Base-by-base conservation (phyloP, 176 grass and related monocot genomes). In the Dendrocalamus sinicus region DNA sequence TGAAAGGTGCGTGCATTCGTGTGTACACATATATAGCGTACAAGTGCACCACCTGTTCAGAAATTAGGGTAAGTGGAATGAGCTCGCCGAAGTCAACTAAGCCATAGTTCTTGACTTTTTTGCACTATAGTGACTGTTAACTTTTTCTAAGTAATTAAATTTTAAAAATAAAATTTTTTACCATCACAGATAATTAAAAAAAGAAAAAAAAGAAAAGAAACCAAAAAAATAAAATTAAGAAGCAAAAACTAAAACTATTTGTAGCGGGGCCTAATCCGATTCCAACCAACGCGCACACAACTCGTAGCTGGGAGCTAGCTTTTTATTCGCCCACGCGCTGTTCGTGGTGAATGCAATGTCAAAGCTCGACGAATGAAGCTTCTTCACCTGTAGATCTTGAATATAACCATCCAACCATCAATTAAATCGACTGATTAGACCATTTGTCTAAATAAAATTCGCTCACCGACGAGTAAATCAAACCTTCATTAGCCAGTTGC, bases 291-390 rank as follows among this genome's bases (percentile, higher is more conserved):
- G 65, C 62, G 1, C 67, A 32, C 39, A 4, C 52, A 14, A 86
- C 83, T 32, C 30, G 30, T 32, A 32, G 30, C 30, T 32, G 30
- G 30, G 30, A 32, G 30, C 30, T 32, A 32, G 30, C 30, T 32
- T 32, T 32, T 32, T 32, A 32, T 32, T 32, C 1, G 2, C 30
- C 30, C 30, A 32, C 2, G 79, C 78, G 84, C 78, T 3, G 84
- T 79, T 65, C 84, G 84, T 90, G 83, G 51, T 6, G 65, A 62
- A 23, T 28, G 73, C 51, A 26, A 67, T 53, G 85, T 54, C 77
- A 81, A 75, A 12, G 15, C 28, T 5, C 3, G 67, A n/a, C 37
- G 24, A 32, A 39, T 11, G 24, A 46, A 37, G 26, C 26, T 39
- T 67, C 78, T 53, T 74, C 44, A 6, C 60, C 59, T 64, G 20